These are phyloP conservation scores for Coniella lustricola DNA, from an alignment of 2,329 filamentous ascomycete species.

Conservation along the genomic window DNA sequence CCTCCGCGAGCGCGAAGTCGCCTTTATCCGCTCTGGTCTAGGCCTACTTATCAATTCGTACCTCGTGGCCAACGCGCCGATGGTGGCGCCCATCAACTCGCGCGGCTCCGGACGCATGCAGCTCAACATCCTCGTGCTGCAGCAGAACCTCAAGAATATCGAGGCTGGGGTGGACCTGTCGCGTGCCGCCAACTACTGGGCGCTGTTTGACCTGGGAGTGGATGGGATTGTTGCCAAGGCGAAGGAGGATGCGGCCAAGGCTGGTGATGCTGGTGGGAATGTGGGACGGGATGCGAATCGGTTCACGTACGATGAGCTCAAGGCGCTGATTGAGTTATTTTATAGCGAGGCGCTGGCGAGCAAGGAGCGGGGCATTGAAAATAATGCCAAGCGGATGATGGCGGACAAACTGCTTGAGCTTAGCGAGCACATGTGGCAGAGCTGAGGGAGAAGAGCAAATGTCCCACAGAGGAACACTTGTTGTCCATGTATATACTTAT, in stretches of 20 bases:
- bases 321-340: conserved; percentile 58
- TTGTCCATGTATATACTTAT: neutral
- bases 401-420: conserved; percentile 63
- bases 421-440: conserved; percentile 68
- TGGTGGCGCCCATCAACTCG: conserved; percentile 75
- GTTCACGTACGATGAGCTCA: conserved; percentile 61
- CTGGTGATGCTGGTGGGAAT: conserved; percentile 25
- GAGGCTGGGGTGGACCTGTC: conserved; percentile 62
- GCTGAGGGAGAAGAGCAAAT: conserved; percentile 21
- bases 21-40: conserved; percentile 71
- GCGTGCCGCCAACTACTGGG: conserved; percentile 60
- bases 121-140: conserved; percentile 87
- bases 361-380: conserved; percentile 59
- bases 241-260: conserved; percentile 36
- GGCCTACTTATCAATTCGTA: conserved; percentile 71
- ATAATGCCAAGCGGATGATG: conserved; percentile 61
- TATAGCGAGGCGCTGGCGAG: conserved; percentile 61
- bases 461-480: neutral
- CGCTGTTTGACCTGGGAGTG: conserved; percentile 58
- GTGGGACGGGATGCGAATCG: conserved; percentile 29
- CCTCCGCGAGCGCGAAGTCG: conserved; percentile 62
- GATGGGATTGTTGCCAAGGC: conserved; percentile 59
- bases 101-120: conserved; percentile 82
- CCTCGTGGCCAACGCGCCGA: conserved; percentile 64
- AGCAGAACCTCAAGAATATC: conserved; percentile 94